Conservation (phyloP, 73 alveolate genomes). For the Paramecium sexaurelia region DNA sequence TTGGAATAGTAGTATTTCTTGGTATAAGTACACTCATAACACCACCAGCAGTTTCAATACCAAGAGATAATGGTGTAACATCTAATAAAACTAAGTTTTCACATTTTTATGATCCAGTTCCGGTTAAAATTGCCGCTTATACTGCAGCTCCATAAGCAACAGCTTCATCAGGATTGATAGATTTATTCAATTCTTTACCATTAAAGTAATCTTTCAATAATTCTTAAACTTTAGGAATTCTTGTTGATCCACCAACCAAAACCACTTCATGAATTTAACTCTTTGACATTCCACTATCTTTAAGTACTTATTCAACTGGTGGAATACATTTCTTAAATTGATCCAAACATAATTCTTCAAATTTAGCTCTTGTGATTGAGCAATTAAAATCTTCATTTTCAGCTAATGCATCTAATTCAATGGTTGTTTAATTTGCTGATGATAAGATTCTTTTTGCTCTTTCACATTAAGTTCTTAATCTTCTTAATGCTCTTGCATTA, state of each 20-base stretch:
- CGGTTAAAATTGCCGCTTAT: conserved; percentile 81
- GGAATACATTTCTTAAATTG: conserved; percentile 72
- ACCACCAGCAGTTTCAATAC: conserved; percentile 79
- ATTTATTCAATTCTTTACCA: conserved; percentile 87
- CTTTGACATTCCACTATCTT: conserved; percentile 78
- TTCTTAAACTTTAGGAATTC: conserved; percentile 91
- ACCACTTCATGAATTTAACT: conserved; percentile 87
- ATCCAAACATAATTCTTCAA: conserved; percentile 83
- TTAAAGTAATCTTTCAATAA: conserved; percentile 85
- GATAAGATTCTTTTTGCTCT: conserved; percentile 90
- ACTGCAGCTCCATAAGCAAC: conserved; percentile 97
- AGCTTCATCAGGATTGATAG: conserved; percentile 98
- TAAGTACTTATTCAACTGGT: conserved; percentile 78
- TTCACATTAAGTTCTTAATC: conserved; percentile 88
- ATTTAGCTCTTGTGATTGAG: conserved; percentile 78
- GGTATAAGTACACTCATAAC: conserved; percentile 71
- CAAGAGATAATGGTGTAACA: conserved; percentile 79
- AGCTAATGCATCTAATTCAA: conserved; percentile 85
- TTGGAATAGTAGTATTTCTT: conserved; percentile 71
- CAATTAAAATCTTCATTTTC: conserved; percentile 79
- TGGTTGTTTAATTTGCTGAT: conserved; percentile 77
- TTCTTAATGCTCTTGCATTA: conserved; percentile 80
- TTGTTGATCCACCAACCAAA: conserved; percentile 93
- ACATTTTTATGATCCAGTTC: conserved; percentile 60
- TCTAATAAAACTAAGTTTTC: conserved; percentile 72